A percentile compares a stretch with the other conserved stretches of the same genome.
Conservation (phyloP, 2,329 filamentous ascomycete genomes). For the Alternaria sp. region DNA sequence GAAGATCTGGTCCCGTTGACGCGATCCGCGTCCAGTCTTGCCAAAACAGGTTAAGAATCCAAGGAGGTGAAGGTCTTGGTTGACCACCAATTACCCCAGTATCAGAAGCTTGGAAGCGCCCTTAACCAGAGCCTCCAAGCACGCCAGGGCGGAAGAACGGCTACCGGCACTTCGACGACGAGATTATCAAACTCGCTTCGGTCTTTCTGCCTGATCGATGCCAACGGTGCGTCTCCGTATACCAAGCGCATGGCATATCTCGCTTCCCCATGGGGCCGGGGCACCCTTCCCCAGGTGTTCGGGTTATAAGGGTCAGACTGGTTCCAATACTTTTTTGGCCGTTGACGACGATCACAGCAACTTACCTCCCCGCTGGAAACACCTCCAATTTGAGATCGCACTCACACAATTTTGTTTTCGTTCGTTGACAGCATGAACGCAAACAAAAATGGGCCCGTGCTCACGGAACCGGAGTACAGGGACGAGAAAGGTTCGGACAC, state of each 20-base stretch:
- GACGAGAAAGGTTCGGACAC: constrained; percentile 16
- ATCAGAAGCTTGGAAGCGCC: constrained; percentile 1
- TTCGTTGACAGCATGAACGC: constrained; percentile 3
- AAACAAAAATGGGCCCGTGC: background rate
- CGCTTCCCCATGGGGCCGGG: constrained; percentile 17
- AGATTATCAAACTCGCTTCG: background rate
- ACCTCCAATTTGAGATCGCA: background rate
- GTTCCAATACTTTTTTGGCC: constrained; percentile 4
- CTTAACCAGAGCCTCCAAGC: background rate
- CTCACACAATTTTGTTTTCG: background rate
- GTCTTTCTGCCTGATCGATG: constrained; percentile 5
- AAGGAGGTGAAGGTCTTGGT: constrained; percentile 8
- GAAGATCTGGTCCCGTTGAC: background rate
- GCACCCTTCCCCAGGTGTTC: background rate
- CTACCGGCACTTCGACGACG: constrained; percentile 7
- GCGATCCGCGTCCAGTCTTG: background rate
- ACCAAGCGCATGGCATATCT: constrained; percentile 19
- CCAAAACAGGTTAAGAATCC: background rate
- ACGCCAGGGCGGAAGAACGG: constrained; percentile 12
- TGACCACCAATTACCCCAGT: background rate
- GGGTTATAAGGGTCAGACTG: constrained; percentile 14
- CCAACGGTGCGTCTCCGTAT: constrained; percentile 15
- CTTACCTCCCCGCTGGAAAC: background rate
- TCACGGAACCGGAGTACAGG: constrained; percentile 12
- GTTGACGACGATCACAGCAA: constrained; percentile 6